Conservation (phyloP, 371 early-diverging fungal species). For the Mortierella sp. region DNA sequence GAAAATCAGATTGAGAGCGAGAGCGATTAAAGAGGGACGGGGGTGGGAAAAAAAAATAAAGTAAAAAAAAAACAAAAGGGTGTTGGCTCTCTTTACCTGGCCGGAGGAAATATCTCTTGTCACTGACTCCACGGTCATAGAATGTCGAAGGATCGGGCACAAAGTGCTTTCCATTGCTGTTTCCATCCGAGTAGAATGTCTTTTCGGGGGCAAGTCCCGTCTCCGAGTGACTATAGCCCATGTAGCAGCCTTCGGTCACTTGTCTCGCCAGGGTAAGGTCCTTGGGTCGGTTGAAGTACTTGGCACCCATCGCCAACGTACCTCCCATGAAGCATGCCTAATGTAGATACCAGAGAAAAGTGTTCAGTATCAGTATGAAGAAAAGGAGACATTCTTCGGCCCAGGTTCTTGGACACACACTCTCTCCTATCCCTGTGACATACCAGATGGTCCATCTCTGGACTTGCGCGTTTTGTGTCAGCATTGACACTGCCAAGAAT, state of each 20-base stretch:
- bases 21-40: neutral
- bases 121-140: slow-evolving; percentile 13
- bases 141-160: slow-evolving; percentile 21
- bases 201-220: slow-evolving; percentile 71
- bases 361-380: slow-evolving; percentile 7
- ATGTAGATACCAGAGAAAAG: neutral
- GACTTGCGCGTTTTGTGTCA: slow-evolving; percentile 18
- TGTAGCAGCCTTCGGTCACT: slow-evolving; percentile 67
- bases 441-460: slow-evolving; percentile 68
- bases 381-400: neutral
- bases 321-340: slow-evolving; percentile 77
- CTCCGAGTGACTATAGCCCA: slow-evolving; percentile 62
- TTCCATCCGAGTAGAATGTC: slow-evolving; percentile 31
- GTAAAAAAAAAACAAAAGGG: neutral
- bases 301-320: slow-evolving; percentile 73
- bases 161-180: slow-evolving; percentile 1
- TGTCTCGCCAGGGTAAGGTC: slow-evolving; percentile 59
- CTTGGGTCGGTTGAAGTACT: slow-evolving; percentile 59
- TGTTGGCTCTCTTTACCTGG: slow-evolving; percentile 23
- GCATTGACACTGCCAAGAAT: slow-evolving; percentile 58
- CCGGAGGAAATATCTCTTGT: slow-evolving; percentile 45
- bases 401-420: too few relatives aligned
- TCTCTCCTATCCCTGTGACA: too few relatives aligned
- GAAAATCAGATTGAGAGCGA: slow-evolving; percentile 7
- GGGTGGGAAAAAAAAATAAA: neutral